phyloP scores from a whole-genome alignment of 2,329 filamentous ascomycete genomes.

The Ascochyta fabae region DNA sequence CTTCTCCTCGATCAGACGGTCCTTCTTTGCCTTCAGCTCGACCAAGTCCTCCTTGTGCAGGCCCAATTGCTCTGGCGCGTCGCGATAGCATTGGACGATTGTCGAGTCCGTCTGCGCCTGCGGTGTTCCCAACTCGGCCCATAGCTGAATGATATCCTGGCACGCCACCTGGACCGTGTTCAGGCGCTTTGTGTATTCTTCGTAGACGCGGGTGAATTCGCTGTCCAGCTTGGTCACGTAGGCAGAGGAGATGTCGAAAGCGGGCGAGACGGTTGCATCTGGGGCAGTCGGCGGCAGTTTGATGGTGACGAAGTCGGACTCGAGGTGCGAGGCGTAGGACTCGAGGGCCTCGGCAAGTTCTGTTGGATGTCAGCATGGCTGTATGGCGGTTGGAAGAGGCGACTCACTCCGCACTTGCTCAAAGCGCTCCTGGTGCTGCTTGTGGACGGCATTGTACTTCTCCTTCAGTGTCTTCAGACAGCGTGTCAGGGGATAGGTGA shows the following conservation, averaged over 20 bases:
- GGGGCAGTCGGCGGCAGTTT: conserved; percentile 81
- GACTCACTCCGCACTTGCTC: conserved; percentile 90
- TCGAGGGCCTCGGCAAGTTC: conserved; percentile 92
- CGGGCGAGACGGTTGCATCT: conserved; percentile 77
- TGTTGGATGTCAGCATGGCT: conserved; percentile 47
- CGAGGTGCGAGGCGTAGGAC: conserved; percentile 95
- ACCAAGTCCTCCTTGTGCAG: conserved; percentile 85
- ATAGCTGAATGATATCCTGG: conserved; percentile 89
- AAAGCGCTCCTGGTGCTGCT: conserved; percentile 86
- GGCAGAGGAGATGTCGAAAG: conserved; percentile 88
- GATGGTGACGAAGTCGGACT: conserved; percentile 84
- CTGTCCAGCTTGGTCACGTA: conserved; percentile 87
- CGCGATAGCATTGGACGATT: conserved; percentile 88
- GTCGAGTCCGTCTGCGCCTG: conserved; percentile 88
- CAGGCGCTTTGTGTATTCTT: conserved; percentile 89
- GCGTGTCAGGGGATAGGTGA: conserved; percentile 82
- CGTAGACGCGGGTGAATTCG: conserved; percentile 94
- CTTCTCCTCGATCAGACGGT: conserved; percentile 89
- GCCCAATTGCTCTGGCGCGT: conserved; percentile 91
- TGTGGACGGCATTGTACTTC: conserved; percentile 80
- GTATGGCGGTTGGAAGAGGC: not conserved
- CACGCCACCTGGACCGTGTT: conserved; percentile 74
- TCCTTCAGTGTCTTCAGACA: conserved; percentile 85
- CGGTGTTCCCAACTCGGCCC: conserved; percentile 93
- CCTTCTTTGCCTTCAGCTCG: conserved; percentile 74